Conservation (phyloP, 2,329 filamentous ascomycete genomes). For the Alternaria consortialis region DNA sequence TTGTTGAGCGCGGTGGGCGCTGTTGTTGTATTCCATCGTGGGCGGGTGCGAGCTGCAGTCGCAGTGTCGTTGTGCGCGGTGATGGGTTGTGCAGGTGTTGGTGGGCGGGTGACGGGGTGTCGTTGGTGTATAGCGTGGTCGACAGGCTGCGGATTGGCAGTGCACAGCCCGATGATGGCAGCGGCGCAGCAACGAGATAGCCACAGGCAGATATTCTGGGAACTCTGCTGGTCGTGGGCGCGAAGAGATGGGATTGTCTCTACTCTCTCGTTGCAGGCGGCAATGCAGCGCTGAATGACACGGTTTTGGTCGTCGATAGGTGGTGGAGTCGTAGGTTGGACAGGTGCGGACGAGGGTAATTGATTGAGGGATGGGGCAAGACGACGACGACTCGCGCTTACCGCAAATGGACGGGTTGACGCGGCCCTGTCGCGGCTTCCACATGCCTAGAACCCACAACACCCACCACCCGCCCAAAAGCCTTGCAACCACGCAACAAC, state of each 20-base stretch:
- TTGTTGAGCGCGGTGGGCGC: slow-evolving; percentile 39
- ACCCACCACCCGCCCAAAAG: slow-evolving; percentile 10
- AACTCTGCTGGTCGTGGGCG: slow-evolving; percentile 6
- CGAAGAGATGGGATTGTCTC: slow-evolving; percentile 3
- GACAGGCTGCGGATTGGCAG: slow-evolving; percentile 27
- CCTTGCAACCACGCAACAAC: slow-evolving; percentile 10
- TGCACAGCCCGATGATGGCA: slow-evolving; percentile 36
- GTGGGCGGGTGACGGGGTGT: slow-evolving; percentile 20
- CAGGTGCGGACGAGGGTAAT: slow-evolving; percentile 23
- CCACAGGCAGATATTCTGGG: slow-evolving; percentile 24
- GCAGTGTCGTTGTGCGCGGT: slow-evolving; percentile 17
- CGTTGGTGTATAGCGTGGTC: slow-evolving; percentile 15
- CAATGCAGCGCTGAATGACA: slow-evolving; percentile 16
- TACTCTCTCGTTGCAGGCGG: slow-evolving; percentile 14
- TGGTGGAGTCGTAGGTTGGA: slow-evolving; percentile 17
- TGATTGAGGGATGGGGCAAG: slow-evolving; percentile 26
- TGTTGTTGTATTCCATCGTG: slow-evolving; percentile 48
- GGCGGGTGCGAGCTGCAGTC: slow-evolving; percentile 31
- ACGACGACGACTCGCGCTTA: slow-evolving; percentile 21
- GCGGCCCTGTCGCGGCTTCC: slow-evolving; percentile 28
- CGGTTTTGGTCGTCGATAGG: slow-evolving; percentile 10
- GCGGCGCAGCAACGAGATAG: slow-evolving; percentile 29
- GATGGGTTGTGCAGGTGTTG: slow-evolving; percentile 15
- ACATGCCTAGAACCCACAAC: slow-evolving; percentile 23
- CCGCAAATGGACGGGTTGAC: slow-evolving; percentile 21